Base-by-base conservation (phyloP, 2,329 filamentous ascomycete species). In the Calonectria montana region DNA sequence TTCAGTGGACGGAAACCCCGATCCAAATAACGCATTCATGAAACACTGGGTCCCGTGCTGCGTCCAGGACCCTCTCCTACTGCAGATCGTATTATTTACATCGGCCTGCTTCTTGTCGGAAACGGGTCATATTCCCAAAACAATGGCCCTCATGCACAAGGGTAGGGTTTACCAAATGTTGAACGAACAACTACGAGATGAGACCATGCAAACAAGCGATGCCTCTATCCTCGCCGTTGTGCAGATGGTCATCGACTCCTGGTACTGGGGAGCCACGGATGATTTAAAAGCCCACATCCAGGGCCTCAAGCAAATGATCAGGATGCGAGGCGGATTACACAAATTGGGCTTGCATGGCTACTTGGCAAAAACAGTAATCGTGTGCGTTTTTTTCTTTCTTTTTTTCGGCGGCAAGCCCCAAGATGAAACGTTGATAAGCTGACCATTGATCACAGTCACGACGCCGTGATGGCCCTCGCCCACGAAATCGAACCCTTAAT, bases 51-150 rank as follows among this genome's bases (percentile, higher is more conserved):
- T 87, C 8, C 86, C 87, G 0, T 85, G 83, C 73, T 87, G 83
- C 55, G 80, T 89, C 13, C 85, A 88, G 66, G 86, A 87, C n/a
- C 86, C 86, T 5, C 81, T 89, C 4, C 81, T 89, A 12, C 79
- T 85, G 0, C 86, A 88, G 59, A 85, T 88, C 10, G 83, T 87
- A 41, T 83, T 89, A 5, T 89, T 87, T 75, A 87, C 87, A 8
- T 85, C 88, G 0, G 84, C 87, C 1, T 88, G 87, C 75, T 89
- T 89, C 75, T 81, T 89, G 35, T 83, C 85, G 43, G 88, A 90
- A 74, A 86, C 85, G 0, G 84, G 86, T 3, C 85, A 86, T 43
- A 78, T 88, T 2, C 84, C 86, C 48, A 85, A 85, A 72, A 81
- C 81, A 10, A 81, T 85, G 4, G 82, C 86, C 13, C 83, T 85